Conservation (phyloP, 1,284 basidiomycete genomes). For the Boletus mariae region DNA sequence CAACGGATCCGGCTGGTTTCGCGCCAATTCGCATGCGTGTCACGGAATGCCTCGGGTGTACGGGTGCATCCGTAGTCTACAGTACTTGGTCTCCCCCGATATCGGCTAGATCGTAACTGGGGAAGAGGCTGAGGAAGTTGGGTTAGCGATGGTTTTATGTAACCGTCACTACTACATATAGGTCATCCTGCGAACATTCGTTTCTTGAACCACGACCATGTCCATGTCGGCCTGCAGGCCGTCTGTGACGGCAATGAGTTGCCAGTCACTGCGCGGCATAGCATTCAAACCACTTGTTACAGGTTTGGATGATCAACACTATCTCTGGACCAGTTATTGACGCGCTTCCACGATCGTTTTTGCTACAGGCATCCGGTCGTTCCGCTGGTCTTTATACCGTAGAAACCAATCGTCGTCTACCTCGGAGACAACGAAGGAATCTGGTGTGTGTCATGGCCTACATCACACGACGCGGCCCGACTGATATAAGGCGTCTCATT, state of each 20-base stretch:
- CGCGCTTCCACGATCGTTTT: background rate
- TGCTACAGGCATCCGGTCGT: slow-evolving; percentile 27
- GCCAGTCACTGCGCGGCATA: slow-evolving; percentile 17
- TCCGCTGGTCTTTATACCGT: slow-evolving; percentile 30
- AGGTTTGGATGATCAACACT: slow-evolving; percentile 18
- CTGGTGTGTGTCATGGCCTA: slow-evolving; percentile 19
- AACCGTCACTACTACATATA: slow-evolving; percentile 8
- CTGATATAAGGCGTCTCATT: slow-evolving; percentile 2
- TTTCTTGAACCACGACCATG: slow-evolving; percentile 30
- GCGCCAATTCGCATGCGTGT: slow-evolving; percentile 5
- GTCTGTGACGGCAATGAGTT: slow-evolving; percentile 22
- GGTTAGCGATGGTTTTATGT: slow-evolving; percentile 22
- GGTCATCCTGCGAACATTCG: slow-evolving; percentile 14
- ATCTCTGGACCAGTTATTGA: slow-evolving; percentile 5
- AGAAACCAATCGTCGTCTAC: slow-evolving; percentile 17
- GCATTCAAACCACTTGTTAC: slow-evolving; percentile 20
- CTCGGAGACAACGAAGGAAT: slow-evolving; percentile 21
- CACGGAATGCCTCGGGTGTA: slow-evolving; percentile 14
- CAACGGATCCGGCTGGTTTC: slow-evolving; percentile 4
- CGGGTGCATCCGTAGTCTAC: background rate
- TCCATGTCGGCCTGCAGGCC: slow-evolving; percentile 31
- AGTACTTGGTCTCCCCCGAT: background rate
- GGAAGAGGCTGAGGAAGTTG: background rate
- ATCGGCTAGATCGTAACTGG: background rate
- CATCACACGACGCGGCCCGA: background rate